Evolutionary conservation across 2,329 filamentous ascomycete genomes (phyloP).

Genomic region (Exserohilum turcica): DNA sequence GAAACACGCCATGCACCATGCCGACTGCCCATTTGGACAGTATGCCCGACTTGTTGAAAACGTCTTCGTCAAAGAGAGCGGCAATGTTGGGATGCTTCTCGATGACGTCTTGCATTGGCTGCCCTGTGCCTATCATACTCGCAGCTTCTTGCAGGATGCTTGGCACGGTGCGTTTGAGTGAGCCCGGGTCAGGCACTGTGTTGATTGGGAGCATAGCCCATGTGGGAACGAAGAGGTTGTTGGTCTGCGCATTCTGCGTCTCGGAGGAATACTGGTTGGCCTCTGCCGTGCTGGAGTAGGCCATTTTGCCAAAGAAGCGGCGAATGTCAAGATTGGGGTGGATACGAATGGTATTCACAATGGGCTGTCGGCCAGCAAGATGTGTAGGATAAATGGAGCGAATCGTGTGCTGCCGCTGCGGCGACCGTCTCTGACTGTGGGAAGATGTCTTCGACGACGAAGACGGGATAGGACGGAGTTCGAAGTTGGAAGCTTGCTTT

Average conservation of each 20-base stretch:
- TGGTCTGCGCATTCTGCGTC: constrained; percentile 14
- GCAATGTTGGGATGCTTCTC: constrained; percentile 30
- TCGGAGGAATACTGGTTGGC: constrained; percentile 17
- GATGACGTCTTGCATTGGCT: constrained; percentile 17
- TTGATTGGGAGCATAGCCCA: constrained; percentile 35
- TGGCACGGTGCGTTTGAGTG: constrained; percentile 16
- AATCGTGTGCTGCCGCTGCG: constrained; percentile 8
- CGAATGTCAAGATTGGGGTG: constrained; percentile 29
- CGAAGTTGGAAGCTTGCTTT: constrained; percentile 3
- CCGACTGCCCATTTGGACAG: constrained; percentile 29
- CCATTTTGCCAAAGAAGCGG: constrained; percentile 26
- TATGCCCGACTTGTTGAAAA: constrained; percentile 23
- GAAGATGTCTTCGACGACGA: constrained; percentile 16
- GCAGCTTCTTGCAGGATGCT: constrained; percentile 20
- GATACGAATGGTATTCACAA: constrained; percentile 27
- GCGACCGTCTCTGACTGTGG: constrained; percentile 12
- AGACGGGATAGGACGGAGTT: not conserved
- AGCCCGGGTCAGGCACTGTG: constrained; percentile 26
- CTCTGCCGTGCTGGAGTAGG: constrained; percentile 18
- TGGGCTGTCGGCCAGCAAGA: constrained; percentile 24
- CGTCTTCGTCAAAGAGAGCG: constrained; percentile 26
- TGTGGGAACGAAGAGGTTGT: constrained; percentile 28
- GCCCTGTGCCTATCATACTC: constrained; percentile 17
- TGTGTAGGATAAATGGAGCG: constrained; percentile 27
- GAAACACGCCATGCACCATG: constrained; percentile 27